Evolutionary conservation across 495 filamentous ascomycete species (phyloP), one percentile per base, ranked within the genome.

Genomic region (Penicillium riverlandense): DNA sequence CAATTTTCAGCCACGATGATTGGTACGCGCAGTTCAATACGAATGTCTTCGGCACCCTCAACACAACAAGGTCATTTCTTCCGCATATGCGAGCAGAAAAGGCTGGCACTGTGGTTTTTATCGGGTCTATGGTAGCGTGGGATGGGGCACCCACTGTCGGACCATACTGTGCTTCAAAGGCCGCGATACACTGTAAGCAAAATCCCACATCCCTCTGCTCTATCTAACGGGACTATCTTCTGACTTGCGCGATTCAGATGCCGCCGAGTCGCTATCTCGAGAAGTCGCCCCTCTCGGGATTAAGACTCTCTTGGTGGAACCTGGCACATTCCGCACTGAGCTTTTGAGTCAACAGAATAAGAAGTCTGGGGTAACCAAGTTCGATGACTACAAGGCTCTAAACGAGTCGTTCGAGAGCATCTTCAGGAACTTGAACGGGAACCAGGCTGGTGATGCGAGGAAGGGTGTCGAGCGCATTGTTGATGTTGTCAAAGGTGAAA

Each of bases 121-220:
- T 78, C 29, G 69, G 71, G 9, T 67, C 63, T 15, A 66, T 74
- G 37, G 61, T 58, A 0, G 64, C 59, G 0, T 76, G 71, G 60
- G 53, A 59, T 39, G 48, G 61, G 8, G 56, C 62, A 27, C 48
- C 70, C 7, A 55, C 59, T 7, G 54, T 53, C 37, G 68, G 63
- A 15, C 36, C 72, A 10, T 82, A 82, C 54, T 63, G 54, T 36
- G 69, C 66, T 0, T 69, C 74, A 4, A 80, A 80, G 46, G 71
- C 65, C n/a, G 77, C 72, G 0, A 45, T 76, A 2, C 67, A 70
- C 56, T 66, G 67, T 69, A 49, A 11, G 38, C 28, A 28, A 13
- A 30, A 39, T 37, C 40, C 12, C 32, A 10, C 9, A 11, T 34
- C 32, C 7, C 32, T 9, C 32, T 12, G 32, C 9, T 2, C 7